These are phyloP conservation scores for Acanthamoeba divionensis DNA, from an alignment of 208 protist genomes.

Conservation along the genomic window DNA sequence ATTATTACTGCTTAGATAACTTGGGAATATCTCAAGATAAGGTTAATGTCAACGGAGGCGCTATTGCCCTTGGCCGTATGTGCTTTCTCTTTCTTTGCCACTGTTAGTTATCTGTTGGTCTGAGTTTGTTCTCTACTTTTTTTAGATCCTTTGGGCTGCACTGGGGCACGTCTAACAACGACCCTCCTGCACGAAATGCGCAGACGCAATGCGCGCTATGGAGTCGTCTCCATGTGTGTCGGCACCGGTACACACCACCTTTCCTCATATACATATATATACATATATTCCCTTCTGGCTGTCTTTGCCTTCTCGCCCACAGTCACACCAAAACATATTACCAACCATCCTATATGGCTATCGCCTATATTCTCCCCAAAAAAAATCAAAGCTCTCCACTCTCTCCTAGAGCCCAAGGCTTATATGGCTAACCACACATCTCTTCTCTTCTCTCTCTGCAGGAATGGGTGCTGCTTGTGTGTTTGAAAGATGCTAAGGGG, in stretches of 20 bases:
- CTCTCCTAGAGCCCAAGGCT: no score
- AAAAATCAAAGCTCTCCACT: no score
- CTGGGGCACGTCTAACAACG: constrained; percentile 71
- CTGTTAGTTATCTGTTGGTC: no score
- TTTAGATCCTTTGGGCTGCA: constrained; percentile 76
- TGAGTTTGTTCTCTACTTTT: neutral
- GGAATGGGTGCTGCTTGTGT: constrained; percentile 63
- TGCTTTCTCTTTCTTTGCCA: neutral
- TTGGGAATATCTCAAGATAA: constrained; percentile 20
- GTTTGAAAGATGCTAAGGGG: constrained; percentile 56
- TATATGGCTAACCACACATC: no score
- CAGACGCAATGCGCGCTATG: constrained; percentile 47
- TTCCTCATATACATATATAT: no score
- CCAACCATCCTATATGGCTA: no score
- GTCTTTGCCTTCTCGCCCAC: no score
- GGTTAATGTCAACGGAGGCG: constrained; percentile 79
- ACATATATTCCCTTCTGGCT: no score
- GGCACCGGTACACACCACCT: constrained; percentile 69
- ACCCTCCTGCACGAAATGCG: constrained; percentile 67
- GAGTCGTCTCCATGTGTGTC: constrained; percentile 72
- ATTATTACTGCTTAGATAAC: constrained; percentile 40
- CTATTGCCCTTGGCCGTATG: constrained; percentile 76
- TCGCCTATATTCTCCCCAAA: no score
- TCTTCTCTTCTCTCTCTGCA: no score
- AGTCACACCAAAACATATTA: no score